Evolutionary conservation across 371 early-diverging fungal species (phyloP).

Genomic region (Conidiobolus incongruus): DNA sequence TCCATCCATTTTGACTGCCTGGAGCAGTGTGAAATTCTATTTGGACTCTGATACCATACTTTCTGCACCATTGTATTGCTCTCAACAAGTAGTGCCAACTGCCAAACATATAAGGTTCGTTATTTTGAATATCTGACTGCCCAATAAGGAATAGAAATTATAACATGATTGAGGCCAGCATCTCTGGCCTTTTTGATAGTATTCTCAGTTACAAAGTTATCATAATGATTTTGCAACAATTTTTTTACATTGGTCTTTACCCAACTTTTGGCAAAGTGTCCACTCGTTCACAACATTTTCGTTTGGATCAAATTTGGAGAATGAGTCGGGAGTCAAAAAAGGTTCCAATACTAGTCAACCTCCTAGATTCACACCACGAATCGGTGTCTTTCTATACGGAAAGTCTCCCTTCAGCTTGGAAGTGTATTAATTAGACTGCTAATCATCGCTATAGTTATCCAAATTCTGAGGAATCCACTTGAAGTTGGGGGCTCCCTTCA

Average conservation of each 20-base stretch:
- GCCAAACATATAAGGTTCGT: constrained; percentile 1
- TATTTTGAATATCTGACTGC: constrained; percentile 12
- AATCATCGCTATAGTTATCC: no score
- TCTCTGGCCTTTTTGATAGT: constrained; percentile 13
- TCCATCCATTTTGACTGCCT: constrained; percentile 30
- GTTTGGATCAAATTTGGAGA: constrained; percentile 8
- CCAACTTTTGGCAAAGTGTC: constrained; percentile 14
- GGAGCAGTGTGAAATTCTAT: constrained; percentile 35
- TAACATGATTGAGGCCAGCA: constrained; percentile 19
- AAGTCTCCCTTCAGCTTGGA: constrained; percentile 10
- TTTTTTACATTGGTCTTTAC: constrained; percentile 10
- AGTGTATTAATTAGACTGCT: constrained; percentile 5
- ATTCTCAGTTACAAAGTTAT: constrained; percentile 18
- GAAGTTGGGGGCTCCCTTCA: no score
- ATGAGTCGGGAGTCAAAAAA: constrained; percentile 17
- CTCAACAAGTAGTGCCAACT: constrained; percentile 13
- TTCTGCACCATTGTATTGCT: constrained; percentile 23
- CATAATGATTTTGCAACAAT: constrained; percentile 14
- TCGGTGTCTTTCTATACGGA: constrained; percentile 10
- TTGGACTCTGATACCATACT: constrained; percentile 24
- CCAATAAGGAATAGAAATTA: constrained; percentile 22
- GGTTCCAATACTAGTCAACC: constrained; percentile 36
- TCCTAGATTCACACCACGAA: constrained; percentile 35
- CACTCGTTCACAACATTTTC: constrained; percentile 19
- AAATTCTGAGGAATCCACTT: no score